Base-by-base conservation (phyloP, 2,329 filamentous ascomycete genomes). In the Alternaria postmessia region DNA sequence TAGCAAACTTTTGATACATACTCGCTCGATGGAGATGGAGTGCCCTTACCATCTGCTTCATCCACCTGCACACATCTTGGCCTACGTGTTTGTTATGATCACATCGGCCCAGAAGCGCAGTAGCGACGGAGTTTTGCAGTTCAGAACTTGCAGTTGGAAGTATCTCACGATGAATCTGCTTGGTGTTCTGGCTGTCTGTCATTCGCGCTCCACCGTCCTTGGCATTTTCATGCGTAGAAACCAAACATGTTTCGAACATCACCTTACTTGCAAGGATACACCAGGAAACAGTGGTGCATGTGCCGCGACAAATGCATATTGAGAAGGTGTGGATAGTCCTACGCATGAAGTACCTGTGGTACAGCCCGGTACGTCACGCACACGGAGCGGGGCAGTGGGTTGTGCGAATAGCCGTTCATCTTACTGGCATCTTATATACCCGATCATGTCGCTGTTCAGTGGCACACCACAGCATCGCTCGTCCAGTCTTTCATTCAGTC, bases 221-320 rank as follows among this genome's bases (percentile, higher is more conserved):
- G 42, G 36, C 34, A 39, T 51, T 28, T 59, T 54, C 46, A 56
- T 59, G 41, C 57, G 36, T 67, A 59, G 65, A 66, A 66, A 65
- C 64, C 39, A 70, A 71, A 75, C 70, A 70, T 73, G 73, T 75
- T 75, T 74, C 69, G 66, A 65, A 52, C 57, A 54, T 30, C 49
- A 49, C 16, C 48, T 51, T 36, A 22, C 16, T 16, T 20, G 46
- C 65, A 64, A 60, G 63, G 70, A 59, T 62, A 24, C 39, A 22
- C 36, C 28, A n/a, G 34, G 43, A 60, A 58, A 61, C 18, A 57
- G 14, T 26, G 20, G 26, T 32, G 44, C 32, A 18, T 28, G 7
- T 26, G 26, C 24, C n/a, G 18, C 7, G 9, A 14, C 5, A 12
- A 8, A 38, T n/a, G 22, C 41, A 34, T 52, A 28, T 48, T 24